Evolutionary conservation across 2,329 filamentous ascomycete species (phyloP).

Genomic region (Xylaria arbuscula): DNA sequence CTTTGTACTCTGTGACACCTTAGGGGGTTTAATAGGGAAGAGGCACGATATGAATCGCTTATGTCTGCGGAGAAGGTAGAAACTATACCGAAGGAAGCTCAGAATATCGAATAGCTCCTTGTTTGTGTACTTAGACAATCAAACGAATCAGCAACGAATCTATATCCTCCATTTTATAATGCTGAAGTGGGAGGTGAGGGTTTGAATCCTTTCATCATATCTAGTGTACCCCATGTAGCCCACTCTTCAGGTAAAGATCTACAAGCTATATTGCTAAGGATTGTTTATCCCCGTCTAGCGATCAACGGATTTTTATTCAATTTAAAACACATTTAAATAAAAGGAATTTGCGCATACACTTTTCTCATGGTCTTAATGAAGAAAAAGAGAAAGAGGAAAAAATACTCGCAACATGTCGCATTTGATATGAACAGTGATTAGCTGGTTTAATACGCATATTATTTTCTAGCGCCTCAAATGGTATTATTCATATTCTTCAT

Average conservation of each 20-base stretch:
- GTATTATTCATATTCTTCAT: constrained; percentile 31
- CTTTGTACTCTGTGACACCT: no score
- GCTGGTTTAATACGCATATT: background rate
- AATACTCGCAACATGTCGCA: background rate
- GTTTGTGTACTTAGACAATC: background rate
- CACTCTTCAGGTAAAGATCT: no score
- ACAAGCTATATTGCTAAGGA: no score
- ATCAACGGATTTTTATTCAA: no score
- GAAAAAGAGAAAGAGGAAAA: background rate
- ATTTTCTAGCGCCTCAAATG: background rate
- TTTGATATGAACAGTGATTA: no score
- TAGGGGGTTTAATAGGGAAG: background rate
- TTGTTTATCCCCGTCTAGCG: no score
- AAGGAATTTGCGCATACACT: no score
- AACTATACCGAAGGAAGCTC: background rate
- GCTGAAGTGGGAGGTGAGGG: background rate
- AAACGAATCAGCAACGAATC: background rate
- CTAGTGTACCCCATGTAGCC: no score
- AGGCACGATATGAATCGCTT: background rate
- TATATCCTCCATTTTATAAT: background rate
- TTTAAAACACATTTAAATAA: no score
- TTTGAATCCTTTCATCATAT: background rate
- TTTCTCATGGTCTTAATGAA: background rate
- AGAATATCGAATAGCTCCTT: background rate
- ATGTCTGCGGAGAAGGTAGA: background rate